Evolutionary conservation across 306 rosid genomes (phyloP).

Genomic region (Casuarina glauca): DNA sequence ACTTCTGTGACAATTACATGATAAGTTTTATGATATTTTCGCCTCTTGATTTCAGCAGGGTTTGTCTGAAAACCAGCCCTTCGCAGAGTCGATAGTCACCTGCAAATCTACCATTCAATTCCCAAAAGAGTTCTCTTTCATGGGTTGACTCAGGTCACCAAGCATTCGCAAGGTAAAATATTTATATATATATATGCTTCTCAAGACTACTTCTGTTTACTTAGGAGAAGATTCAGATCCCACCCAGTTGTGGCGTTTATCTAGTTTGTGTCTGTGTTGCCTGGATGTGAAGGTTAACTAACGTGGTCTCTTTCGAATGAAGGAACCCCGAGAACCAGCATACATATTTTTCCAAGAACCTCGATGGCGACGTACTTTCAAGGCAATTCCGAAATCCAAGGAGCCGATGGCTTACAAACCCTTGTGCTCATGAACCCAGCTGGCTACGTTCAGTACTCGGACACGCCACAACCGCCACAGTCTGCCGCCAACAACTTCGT

Average conservation of each 20-base stretch:
- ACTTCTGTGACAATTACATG: neutral
- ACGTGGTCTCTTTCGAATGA: constrained; percentile 43
- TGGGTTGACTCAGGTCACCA: constrained; percentile 46
- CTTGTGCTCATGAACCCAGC: constrained; percentile 83
- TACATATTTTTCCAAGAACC: constrained; percentile 26
- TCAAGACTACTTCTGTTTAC: neutral
- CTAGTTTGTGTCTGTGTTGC: constrained; percentile 9
- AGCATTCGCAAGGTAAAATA: constrained; percentile 30
- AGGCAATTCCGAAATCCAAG: constrained; percentile 77
- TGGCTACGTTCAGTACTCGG: constrained; percentile 74
- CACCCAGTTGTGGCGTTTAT: constrained; percentile 2
- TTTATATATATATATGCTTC: constrained; percentile 1
- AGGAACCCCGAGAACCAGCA: constrained; percentile 8
- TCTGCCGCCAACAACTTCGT: constrained; percentile 42
- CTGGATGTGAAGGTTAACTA: constrained; percentile 38
- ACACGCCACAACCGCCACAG: constrained; percentile 46
- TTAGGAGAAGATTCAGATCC: neutral
- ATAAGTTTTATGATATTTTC: constrained; percentile 20
- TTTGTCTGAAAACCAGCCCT: constrained; percentile 7
- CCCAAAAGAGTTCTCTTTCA: constrained; percentile 22
- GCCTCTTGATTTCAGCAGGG: constrained; percentile 26
- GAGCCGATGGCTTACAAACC: constrained; percentile 76
- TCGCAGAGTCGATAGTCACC: neutral
- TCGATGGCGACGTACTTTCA: constrained; percentile 93
- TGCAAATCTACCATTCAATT: constrained; percentile 4